Evolutionary conservation across 1,139 yeast genomes (phyloP).

Genomic region (Maudiozyma humilis): DNA sequence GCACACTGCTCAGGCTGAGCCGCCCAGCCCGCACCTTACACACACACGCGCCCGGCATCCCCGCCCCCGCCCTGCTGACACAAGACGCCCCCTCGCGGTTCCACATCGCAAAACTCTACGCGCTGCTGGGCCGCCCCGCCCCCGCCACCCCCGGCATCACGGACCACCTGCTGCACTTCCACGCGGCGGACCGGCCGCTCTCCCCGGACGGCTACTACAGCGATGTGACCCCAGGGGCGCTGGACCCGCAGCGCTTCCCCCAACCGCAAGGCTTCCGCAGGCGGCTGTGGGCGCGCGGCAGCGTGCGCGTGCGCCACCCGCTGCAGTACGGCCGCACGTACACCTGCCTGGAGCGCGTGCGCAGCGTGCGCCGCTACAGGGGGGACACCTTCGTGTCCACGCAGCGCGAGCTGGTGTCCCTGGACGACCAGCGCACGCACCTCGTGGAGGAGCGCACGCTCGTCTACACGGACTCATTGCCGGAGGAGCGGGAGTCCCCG

Average conservation of each 20-base stretch:
- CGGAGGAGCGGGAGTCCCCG: too few species aligned
- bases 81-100: too few species aligned
- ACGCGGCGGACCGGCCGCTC: conserved; percentile 45
- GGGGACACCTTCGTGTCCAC: conserved; percentile 40
- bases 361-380: conserved; percentile 33
- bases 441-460: conserved; percentile 32
- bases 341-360: conserved; percentile 41
- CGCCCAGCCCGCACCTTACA: too few species aligned
- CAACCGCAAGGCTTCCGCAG: conserved; percentile 37
- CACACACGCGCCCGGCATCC: too few species aligned
- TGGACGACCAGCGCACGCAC: conserved; percentile 6
- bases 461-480: conserved; percentile 31
- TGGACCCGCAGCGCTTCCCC: conserved; percentile 6
- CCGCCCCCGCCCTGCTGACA: too few species aligned
- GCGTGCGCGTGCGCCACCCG: conserved; percentile 38
- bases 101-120: too few species aligned
- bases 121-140: too few species aligned
- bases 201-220: conserved; percentile 77
- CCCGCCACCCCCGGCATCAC: conserved; percentile 33
- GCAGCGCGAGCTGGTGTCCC: conserved; percentile 32
- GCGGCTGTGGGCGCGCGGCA: conserved; percentile 80
- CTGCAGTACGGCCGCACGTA: conserved; percentile 34
- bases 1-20: too few species aligned
- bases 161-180: conserved; percentile 58
- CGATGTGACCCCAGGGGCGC: conserved; percentile 57